These are phyloP conservation scores for Furcasterigmium furcatum DNA, from an alignment of 2,329 filamentous ascomycete species.

Conservation along the genomic window DNA sequence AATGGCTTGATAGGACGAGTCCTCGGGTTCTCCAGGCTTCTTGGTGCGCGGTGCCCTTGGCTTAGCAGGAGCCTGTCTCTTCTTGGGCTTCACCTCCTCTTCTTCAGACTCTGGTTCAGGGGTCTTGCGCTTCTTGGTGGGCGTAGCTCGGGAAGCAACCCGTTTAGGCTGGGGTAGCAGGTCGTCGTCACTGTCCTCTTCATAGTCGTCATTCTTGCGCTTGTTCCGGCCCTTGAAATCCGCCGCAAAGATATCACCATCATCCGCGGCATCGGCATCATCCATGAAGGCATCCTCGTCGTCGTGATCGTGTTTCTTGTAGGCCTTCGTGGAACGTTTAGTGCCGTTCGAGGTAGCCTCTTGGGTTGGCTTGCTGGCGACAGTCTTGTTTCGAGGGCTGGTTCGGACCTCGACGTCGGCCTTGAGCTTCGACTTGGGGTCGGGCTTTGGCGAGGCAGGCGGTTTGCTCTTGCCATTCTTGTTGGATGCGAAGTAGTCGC, in stretches of 20 bases:
- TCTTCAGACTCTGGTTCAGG: conserved; percentile 50
- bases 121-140: conserved; percentile 55
- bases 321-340: conserved; percentile 37
- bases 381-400: conserved; percentile 47
- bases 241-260: conserved; percentile 82
- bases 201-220: conserved; percentile 72
- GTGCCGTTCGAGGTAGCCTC: conserved; percentile 25
- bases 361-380: conserved; percentile 22
- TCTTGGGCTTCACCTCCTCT: conserved; percentile 60
- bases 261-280: conserved; percentile 66
- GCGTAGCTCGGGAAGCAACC: conserved; percentile 35
- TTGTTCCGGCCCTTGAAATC: conserved; percentile 64
- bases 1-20: conserved; percentile 74
- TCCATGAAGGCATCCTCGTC: conserved; percentile 59
- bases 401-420: conserved; percentile 44
- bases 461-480: conserved; percentile 34
- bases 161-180: conserved; percentile 58
- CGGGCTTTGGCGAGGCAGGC: conserved; percentile 35
- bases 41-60: conserved; percentile 57
- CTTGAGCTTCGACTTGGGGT: conserved; percentile 29
- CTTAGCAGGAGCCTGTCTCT: conserved; percentile 56
- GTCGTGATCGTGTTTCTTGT: conserved; percentile 41
- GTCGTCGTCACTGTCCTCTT: conserved; percentile 72
- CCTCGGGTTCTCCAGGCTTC: conserved; percentile 65
- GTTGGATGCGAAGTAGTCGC: conserved; percentile 52